These are phyloP conservation scores for Microdochium paspali DNA, from an alignment of 2,329 filamentous ascomycete species.

Conservation along the genomic window DNA sequence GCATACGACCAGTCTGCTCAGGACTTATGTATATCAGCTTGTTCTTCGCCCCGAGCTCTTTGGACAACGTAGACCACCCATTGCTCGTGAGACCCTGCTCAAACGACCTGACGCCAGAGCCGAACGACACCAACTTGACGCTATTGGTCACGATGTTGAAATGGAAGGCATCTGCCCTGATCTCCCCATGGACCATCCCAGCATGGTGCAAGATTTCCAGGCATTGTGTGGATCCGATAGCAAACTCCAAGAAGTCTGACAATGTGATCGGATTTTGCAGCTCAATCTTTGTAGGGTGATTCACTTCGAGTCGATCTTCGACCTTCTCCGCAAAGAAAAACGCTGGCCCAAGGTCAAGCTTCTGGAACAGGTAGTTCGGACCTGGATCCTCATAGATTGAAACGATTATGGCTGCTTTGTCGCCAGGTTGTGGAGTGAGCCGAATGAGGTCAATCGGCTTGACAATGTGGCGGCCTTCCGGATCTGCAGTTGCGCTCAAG, in stretches of 20 bases:
- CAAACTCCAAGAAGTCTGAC: slow-evolving; percentile 77
- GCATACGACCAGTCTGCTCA: slow-evolving; percentile 88
- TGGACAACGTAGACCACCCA: slow-evolving; percentile 76
- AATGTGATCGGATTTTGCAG: slow-evolving; percentile 57
- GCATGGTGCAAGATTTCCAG: slow-evolving; percentile 87
- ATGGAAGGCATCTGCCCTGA: slow-evolving; percentile 85
- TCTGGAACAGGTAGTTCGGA: slow-evolving; percentile 57
- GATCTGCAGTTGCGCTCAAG: slow-evolving; percentile 62
- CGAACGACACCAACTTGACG: slow-evolving; percentile 77
- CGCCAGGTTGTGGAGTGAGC: slow-evolving; percentile 57
- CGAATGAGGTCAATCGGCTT: slow-evolving; percentile 72
- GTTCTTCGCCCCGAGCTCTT: slow-evolving; percentile 76
- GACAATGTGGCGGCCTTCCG: slow-evolving; percentile 65
- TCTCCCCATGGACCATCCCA: slow-evolving; percentile 80
- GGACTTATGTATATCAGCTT: slow-evolving; percentile 90
- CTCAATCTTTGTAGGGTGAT: slow-evolving; percentile 32
- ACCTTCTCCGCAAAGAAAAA: slow-evolving; percentile 50
- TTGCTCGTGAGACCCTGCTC: slow-evolving; percentile 81
- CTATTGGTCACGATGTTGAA: slow-evolving; percentile 61
- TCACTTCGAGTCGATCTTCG: slow-evolving; percentile 38
- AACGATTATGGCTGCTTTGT: slow-evolving; percentile 63
- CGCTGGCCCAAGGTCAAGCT: slow-evolving; percentile 71
- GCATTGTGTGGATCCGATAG: slow-evolving; percentile 78
- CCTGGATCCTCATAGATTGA: slow-evolving; percentile 76
- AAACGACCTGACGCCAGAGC: slow-evolving; percentile 78